phyloP scores from a whole-genome alignment of 1,139 yeast genomes.

The Sugiyamaella castrensis region DNA sequence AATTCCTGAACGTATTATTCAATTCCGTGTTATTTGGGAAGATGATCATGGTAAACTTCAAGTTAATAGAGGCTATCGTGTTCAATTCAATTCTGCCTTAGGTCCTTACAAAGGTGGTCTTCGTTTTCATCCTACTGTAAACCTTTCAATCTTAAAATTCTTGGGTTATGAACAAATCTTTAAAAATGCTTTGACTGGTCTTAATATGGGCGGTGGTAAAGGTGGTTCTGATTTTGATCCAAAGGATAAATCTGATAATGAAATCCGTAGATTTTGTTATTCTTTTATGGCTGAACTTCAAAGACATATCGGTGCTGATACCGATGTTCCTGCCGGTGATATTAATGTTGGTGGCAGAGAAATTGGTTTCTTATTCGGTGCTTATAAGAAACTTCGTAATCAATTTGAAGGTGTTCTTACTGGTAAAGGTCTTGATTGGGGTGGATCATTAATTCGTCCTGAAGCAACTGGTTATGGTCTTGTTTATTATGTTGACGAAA shows the following conservation, averaged over 20 bases:
- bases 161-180: slow-evolving; percentile 98
- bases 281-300: slow-evolving; percentile 94
- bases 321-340: slow-evolving; percentile 98
- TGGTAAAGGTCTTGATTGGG: slow-evolving; percentile 97
- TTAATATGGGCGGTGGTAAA: slow-evolving; percentile 99
- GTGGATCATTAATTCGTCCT: slow-evolving; percentile 98
- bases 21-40: slow-evolving; percentile 98
- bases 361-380: slow-evolving; percentile 93
- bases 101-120: slow-evolving; percentile 99
- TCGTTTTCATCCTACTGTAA: slow-evolving; percentile 96
- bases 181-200: slow-evolving; percentile 96
- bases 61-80: slow-evolving; percentile 97
- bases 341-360: slow-evolving; percentile 94
- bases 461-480: slow-evolving; percentile 99
- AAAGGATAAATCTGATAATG: slow-evolving; percentile 86
- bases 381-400: slow-evolving; percentile 89
- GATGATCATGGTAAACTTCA: slow-evolving; percentile 88
- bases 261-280: slow-evolving; percentile 95
- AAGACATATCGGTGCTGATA: slow-evolving; percentile 94
- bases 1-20: slow-evolving; percentile 93
- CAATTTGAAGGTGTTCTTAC: slow-evolving; percentile 96
- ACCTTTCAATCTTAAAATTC: slow-evolving; percentile 90
- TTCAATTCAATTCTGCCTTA: slow-evolving; percentile 95
- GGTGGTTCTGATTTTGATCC: slow-evolving; percentile 99
- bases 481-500: slow-evolving; percentile 94